Base-by-base conservation (phyloP, 2,329 filamentous ascomycete species). In the Akanthomyces muscarius region DNA sequence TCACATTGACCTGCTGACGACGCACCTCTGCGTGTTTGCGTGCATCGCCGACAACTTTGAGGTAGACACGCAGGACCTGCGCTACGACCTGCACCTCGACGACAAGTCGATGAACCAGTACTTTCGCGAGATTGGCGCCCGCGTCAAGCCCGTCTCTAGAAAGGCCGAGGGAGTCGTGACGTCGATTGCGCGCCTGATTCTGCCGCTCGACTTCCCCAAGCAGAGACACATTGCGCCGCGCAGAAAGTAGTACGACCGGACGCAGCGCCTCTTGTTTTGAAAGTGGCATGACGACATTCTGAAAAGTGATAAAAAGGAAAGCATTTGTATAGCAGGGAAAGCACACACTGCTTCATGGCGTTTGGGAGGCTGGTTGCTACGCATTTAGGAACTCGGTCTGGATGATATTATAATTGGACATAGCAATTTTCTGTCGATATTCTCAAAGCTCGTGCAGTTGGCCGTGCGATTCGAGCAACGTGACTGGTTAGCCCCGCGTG, bases 161-260 rank as follows among this genome's bases (percentile, higher is more conserved):
- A 87, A 86, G 67, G 84, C 85, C 62, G 85, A 85, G 62, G 86
- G 86, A 65, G 82, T 76, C 64, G 74, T 74, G 63, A 69, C 75
- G 36, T 77, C 83, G 64, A 77, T 93, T 56, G 92, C 90, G 14
- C 86, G 86, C 68, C 78, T 98, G 69, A 85, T 83, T 69, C 75
- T 97, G 66, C 95, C 95, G 3, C 78, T 97, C 53, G 83, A 88
- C 64, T 97, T 97, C 73, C 95, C 94, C 1, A 92, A 89, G 78
- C 75, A 77, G 68, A 71, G 73, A 58, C 70, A 72, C 28, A 73
- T 70, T 53, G 68, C 64, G 36, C 68, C 67, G 16, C 54, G 54
- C 41, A 69, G 66, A 53, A 63, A 64, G 53, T 64, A 65, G 57
- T 25, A 33, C 16, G 8, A 52, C 16, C 28, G 7, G 14, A 52